phyloP scores from a whole-genome alignment of 164 flowering plant genomes.

The Sedum album region DNA sequence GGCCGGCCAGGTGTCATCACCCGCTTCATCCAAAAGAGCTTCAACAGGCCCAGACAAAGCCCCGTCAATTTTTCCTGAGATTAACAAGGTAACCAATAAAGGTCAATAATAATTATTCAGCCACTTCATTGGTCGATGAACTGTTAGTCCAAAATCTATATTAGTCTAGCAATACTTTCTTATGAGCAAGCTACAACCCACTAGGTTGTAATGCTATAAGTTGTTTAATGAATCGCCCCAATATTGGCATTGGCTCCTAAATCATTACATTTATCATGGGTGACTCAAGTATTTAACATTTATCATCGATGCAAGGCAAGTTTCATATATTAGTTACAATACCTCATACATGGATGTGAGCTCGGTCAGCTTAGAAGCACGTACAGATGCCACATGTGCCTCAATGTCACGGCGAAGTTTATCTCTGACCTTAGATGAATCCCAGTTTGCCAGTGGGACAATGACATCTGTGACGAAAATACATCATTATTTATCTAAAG shows the following conservation, averaged over 20 bases:
- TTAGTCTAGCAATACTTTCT: no score
- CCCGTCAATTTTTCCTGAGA: slow-evolving; percentile 63
- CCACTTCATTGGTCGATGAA: background rate
- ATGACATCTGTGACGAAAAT: slow-evolving; percentile 40
- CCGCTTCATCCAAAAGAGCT: slow-evolving; percentile 81
- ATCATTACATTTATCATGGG: no score
- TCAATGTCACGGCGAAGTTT: slow-evolving; percentile 83
- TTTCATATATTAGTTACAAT: background rate
- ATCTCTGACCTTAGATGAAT: slow-evolving; percentile 65
- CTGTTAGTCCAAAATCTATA: no score
- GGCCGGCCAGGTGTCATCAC: slow-evolving; percentile 82
- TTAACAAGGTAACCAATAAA: background rate
- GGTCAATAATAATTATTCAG: background rate
- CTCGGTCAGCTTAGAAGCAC: slow-evolving; percentile 70
- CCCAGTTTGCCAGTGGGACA: slow-evolving; percentile 71
- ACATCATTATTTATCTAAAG: background rate
- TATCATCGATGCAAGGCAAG: background rate
- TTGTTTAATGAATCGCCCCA: background rate
- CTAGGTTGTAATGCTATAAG: background rate
- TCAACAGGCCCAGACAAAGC: slow-evolving; percentile 85
- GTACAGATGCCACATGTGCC: slow-evolving; percentile 70
- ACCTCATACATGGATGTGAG: slow-evolving; percentile 72
- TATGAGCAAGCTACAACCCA: background rate
- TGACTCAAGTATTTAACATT: background rate
- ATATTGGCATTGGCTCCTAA: no score